A percentile compares a stretch with the other conserved stretches of the same genome.
Conservation (phyloP, 371 early-diverging fungal genomes). For the Mucor circinelloides region DNA sequence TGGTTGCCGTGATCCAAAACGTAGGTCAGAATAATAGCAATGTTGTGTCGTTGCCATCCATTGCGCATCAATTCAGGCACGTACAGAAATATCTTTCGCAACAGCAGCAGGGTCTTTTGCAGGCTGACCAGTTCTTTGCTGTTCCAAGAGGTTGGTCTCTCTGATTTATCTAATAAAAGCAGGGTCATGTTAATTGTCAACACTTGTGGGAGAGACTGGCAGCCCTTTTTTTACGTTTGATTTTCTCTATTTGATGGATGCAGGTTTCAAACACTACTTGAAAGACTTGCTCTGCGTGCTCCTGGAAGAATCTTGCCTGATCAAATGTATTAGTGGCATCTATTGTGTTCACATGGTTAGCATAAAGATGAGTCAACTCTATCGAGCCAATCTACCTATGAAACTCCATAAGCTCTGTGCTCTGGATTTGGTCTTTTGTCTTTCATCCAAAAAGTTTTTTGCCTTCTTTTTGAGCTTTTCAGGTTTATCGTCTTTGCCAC, state of each 20-base stretch:
- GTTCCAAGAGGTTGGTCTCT: constrained; percentile 53
- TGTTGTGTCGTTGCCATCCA: constrained; percentile 73
- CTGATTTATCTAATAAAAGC: constrained; percentile 37
- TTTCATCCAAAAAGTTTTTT: constrained; percentile 78
- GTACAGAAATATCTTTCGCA: constrained; percentile 71
- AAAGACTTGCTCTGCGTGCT: constrained; percentile 75
- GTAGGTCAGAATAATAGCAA: constrained; percentile 58
- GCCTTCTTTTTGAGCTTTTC: constrained; percentile 72
- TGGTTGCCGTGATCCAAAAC: constrained; percentile 71
- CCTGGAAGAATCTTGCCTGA: constrained; percentile 79
- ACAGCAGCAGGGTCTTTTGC: constrained; percentile 62
- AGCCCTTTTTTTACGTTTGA: constrained; percentile 64
- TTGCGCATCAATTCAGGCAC: constrained; percentile 69
- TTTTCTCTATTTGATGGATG: constrained; percentile 73
- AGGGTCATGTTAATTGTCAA: background rate
- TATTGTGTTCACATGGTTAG: constrained; percentile 24
- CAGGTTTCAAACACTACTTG: constrained; percentile 70
- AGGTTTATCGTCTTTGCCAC: constrained; percentile 47
- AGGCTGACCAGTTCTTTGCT: constrained; percentile 71
- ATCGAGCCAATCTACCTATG: constrained; percentile 52
- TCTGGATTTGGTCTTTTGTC: constrained; percentile 75
- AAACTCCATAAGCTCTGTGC: constrained; percentile 70
- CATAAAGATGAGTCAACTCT: background rate
- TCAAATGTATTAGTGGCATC: constrained; percentile 75
- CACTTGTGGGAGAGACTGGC: too few species aligned